Conservation (phyloP, 257 asterid species). For the Nicotiana sylvestris region DNA sequence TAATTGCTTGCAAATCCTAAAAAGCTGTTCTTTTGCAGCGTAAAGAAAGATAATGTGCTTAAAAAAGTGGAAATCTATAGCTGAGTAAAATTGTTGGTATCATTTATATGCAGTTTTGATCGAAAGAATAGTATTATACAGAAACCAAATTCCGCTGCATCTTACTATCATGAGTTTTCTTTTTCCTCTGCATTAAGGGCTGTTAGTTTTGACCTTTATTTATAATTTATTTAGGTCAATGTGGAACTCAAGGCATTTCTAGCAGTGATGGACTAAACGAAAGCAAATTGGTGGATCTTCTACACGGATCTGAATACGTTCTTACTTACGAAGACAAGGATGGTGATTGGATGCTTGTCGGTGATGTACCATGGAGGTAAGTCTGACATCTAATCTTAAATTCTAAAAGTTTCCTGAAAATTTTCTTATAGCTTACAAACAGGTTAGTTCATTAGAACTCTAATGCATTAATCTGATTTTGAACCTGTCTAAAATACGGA, state of each 20-base stretch:
- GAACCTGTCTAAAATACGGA: background rate
- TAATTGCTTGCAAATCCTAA: no score
- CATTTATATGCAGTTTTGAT: background rate
- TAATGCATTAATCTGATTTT: background rate
- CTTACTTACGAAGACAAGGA: constrained; percentile 91
- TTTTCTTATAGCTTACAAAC: background rate
- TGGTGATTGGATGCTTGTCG: constrained; percentile 98
- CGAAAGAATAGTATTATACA: background rate
- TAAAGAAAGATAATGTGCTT: no score
- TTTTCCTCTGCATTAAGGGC: background rate
- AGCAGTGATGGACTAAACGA: constrained; percentile 41
- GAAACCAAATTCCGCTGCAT: background rate
- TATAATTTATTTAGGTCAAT: constrained; percentile 23
- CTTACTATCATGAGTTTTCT: background rate
- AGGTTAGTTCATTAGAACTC: background rate
- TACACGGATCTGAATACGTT: constrained; percentile 78
- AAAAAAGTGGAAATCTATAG: no score
- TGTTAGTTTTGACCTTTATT: background rate
- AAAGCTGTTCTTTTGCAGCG: no score
- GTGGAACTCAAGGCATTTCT: constrained; percentile 28
- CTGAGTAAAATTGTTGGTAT: background rate
- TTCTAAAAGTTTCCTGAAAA: background rate
- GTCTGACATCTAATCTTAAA: constrained; percentile 12
- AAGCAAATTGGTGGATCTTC: constrained; percentile 64
- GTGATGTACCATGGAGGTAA: constrained; percentile 95